Evolutionary conservation across 129 eudicot species (phyloP), one percentile per base, ranked within the genome.

Genomic region (Flaveria linearis): DNA sequence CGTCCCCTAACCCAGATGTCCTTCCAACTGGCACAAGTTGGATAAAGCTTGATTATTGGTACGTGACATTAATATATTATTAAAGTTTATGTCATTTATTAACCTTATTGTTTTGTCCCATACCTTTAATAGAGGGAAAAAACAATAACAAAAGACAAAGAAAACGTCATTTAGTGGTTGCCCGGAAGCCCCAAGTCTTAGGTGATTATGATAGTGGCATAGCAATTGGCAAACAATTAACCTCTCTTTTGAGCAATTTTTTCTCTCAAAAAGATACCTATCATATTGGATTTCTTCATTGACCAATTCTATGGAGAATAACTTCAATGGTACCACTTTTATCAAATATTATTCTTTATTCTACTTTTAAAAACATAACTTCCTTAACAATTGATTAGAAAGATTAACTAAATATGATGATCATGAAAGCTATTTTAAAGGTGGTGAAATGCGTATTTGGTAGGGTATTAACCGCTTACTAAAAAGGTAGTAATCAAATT

Each of bases 121-220:
- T 36, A 36, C 41, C 41, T 36, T 36, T 36, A 36, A 0, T 36
- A 5, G 7, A 36, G 41, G 41, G 5, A 36, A 36, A 36, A 36
- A 5, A 7, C 41, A 36, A 36, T 36, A 36, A 36, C 9, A 71
- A 23, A 49, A 55, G 76, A 55, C 76, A 72, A 2, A 33, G 18
- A 53, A 51, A 50, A 71, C 0, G 63, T 7, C 63, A 71, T 71
- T 51, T 72, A 72, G 76, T 72, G 76, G 50, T 52, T 49, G 80
- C 16, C 18, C 3, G 22, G 46, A 77, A 53, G n/a, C 68, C 45
- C 23, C 56, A 28, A 78, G 46, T 26, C 76, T 47, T 46, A 23
- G 71, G 12, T 45, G 76, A 47, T 30, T 58, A 17, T 77, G 69
- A 55, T 45, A 18, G 74, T 77, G 53, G 67, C 57, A 76, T 76